Conservation (phyloP, 1,284 basidiomycete species). For the Boletellus sp. region DNA sequence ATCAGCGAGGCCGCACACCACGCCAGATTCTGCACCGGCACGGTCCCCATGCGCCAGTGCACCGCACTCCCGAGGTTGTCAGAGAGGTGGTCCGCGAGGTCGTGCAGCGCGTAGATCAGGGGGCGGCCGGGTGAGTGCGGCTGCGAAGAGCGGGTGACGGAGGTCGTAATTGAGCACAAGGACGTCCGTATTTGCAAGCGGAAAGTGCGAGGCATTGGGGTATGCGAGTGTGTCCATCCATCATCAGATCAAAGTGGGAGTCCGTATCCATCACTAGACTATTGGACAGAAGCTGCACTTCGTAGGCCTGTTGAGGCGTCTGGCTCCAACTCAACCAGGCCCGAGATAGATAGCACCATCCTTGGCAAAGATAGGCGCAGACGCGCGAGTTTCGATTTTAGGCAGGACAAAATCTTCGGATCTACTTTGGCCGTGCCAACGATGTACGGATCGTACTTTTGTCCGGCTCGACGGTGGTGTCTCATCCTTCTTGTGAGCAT, state of each 20-base stretch:
- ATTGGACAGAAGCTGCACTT: conserved; percentile 15
- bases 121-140: not conserved
- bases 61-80: conserved; percentile 37
- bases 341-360: conserved; percentile 11
- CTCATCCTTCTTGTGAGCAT: no score
- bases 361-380: conserved; percentile 19
- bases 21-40: conserved; percentile 36
- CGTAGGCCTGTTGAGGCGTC: conserved; percentile 8
- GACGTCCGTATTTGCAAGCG: conserved; percentile 30
- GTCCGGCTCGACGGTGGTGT: no score
- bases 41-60: conserved; percentile 51
- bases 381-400: conserved; percentile 27
- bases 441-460: conserved; percentile 6
- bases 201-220: conserved; percentile 8
- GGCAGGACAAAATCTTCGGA: conserved; percentile 28
- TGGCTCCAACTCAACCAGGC: not conserved
- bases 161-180: conserved; percentile 47
- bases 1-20: conserved; percentile 46
- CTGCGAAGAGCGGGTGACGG: conserved; percentile 38
- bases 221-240: conserved; percentile 17
- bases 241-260: conserved; percentile 3
- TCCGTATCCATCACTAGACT: not conserved
- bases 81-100: conserved; percentile 36
- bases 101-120: conserved; percentile 31
- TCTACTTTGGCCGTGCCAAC: conserved; percentile 9